A percentile compares a stretch with the other conserved stretches of the same genome.
Evolutionary conservation across 352 stramenopile species (phyloP).

Genomic region (Albugo candida): DNA sequence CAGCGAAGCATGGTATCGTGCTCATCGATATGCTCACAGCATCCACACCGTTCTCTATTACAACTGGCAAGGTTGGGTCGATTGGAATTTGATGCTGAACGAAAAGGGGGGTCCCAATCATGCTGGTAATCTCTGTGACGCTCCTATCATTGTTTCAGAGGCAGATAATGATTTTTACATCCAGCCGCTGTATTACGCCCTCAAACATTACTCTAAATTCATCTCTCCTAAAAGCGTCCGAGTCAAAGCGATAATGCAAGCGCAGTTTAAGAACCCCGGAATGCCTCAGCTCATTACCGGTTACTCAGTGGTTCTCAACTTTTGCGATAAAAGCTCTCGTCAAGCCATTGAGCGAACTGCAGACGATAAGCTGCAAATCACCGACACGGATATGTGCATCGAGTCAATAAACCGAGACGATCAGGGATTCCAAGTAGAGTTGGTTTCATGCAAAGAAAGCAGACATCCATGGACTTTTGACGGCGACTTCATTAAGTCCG

Average conservation of each 20-base stretch:
- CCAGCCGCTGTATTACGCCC: constrained; percentile 83
- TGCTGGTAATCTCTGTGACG: constrained; percentile 53
- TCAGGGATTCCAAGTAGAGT: constrained; percentile 30
- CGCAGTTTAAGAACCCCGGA: constrained; percentile 27
- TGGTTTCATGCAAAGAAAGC: constrained; percentile 54
- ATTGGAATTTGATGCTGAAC: constrained; percentile 86
- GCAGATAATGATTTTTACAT: constrained; percentile 43
- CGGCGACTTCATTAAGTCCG: constrained; percentile 22
- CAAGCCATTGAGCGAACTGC: constrained; percentile 32
- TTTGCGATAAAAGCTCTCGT: constrained; percentile 44
- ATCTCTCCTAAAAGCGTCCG: constrained; percentile 53
- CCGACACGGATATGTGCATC: constrained; percentile 34
- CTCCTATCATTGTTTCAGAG: constrained; percentile 59
- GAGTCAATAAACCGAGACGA: constrained; percentile 24
- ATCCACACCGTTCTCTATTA: constrained; percentile 80
- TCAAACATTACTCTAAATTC: constrained; percentile 82
- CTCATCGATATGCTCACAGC: constrained; percentile 75
- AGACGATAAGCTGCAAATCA: constrained; percentile 56
- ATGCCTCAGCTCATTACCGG: constrained; percentile 25
- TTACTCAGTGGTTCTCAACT: constrained; percentile 35
- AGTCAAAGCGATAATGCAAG: constrained; percentile 28
- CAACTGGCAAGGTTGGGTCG: constrained; percentile 76
- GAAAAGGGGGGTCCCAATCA: constrained; percentile 79
- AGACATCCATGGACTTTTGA: constrained; percentile 44
- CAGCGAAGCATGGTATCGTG: constrained; percentile 57